Evolutionary conservation across 352 stramenopile species (phyloP).

Genomic region (Globisporangium yorkense): DNA sequence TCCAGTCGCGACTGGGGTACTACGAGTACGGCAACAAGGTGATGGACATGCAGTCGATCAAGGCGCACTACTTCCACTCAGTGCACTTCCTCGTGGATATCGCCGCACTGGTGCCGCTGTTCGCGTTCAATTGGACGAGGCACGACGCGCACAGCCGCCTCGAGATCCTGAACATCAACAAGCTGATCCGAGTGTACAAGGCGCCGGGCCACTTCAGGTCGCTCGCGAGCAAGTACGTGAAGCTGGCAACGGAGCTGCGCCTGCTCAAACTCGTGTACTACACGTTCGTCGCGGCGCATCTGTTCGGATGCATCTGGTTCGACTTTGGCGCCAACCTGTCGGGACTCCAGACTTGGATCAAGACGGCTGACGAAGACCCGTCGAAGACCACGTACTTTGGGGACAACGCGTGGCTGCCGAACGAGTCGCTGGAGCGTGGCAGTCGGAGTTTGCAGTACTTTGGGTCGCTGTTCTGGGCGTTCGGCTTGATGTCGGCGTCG

Average conservation of each 20-base stretch:
- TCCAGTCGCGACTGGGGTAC: conserved; percentile 46
- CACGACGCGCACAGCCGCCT: conserved; percentile 4
- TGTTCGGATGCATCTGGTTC: conserved; percentile 56
- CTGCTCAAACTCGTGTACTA: conserved; percentile 54
- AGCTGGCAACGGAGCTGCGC: conserved; percentile 38
- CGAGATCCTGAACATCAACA: conserved; percentile 53
- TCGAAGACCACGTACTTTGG: conserved; percentile 18
- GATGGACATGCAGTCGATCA: conserved; percentile 37
- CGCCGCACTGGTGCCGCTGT: conserved; percentile 32
- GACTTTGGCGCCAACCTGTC: conserved; percentile 48
- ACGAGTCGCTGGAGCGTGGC: conserved; percentile 12
- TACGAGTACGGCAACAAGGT: conserved; percentile 68
- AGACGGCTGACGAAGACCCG: neutral
- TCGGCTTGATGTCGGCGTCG: conserved; percentile 54
- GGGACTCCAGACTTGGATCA: conserved; percentile 22
- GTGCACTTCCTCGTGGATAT: conserved; percentile 37
- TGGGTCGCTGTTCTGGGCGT: conserved; percentile 44
- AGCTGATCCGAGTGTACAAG: conserved; percentile 51
- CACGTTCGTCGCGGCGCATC: conserved; percentile 42
- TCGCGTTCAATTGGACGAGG: conserved; percentile 32
- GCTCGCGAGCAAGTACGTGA: conserved; percentile 48
- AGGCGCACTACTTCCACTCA: conserved; percentile 35
- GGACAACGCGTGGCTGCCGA: conserved; percentile 24
- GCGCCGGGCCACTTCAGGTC: conserved; percentile 34
- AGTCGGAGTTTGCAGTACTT: conserved; percentile 37